phyloP scores from a whole-genome alignment of 2,329 filamentous ascomycete genomes.

The Cercospora janseana region DNA sequence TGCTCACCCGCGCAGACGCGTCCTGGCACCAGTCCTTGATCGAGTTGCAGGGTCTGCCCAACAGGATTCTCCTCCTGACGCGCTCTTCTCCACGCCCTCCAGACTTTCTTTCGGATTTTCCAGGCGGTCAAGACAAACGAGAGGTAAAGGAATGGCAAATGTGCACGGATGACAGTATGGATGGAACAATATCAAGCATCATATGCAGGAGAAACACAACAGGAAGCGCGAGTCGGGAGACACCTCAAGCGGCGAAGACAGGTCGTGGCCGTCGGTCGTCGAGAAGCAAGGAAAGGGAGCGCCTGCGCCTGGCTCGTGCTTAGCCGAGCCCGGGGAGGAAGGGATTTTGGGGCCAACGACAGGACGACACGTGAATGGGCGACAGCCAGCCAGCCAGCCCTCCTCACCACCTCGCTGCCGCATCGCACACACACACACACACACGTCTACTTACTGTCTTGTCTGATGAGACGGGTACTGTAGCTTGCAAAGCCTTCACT shows the following conservation, averaged over 20 bases:
- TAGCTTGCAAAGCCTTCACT: no score
- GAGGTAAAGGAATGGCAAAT: slow-evolving; percentile 18
- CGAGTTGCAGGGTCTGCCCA: slow-evolving; percentile 4
- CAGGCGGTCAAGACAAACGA: slow-evolving; percentile 15
- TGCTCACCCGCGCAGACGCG: slow-evolving; percentile 14
- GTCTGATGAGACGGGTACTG: no score
- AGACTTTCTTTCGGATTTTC: slow-evolving; percentile 4
- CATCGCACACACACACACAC: background rate
- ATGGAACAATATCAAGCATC: slow-evolving; percentile 9
- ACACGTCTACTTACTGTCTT: no score
- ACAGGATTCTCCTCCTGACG: slow-evolving; percentile 15
- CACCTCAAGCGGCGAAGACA: slow-evolving; percentile 1
- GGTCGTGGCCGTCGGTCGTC: slow-evolving; percentile 1
- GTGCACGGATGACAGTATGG: slow-evolving; percentile 7
- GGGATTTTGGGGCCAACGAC: slow-evolving; percentile 9
- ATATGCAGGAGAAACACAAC: slow-evolving; percentile 7
- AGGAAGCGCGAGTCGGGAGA: background rate
- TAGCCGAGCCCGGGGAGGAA: background rate
- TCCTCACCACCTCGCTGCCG: background rate
- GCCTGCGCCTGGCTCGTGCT: background rate
- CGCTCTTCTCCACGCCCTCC: slow-evolving; percentile 5
- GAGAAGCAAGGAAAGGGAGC: slow-evolving; percentile 8
- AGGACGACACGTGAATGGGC: slow-evolving; percentile 14
- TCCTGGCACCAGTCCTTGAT: background rate
- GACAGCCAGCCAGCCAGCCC: background rate